Evolutionary conservation across 192 early-diverging fungal species (phyloP), one percentile per base, ranked within the genome.

Genomic region (Diversispora eburnea): DNA sequence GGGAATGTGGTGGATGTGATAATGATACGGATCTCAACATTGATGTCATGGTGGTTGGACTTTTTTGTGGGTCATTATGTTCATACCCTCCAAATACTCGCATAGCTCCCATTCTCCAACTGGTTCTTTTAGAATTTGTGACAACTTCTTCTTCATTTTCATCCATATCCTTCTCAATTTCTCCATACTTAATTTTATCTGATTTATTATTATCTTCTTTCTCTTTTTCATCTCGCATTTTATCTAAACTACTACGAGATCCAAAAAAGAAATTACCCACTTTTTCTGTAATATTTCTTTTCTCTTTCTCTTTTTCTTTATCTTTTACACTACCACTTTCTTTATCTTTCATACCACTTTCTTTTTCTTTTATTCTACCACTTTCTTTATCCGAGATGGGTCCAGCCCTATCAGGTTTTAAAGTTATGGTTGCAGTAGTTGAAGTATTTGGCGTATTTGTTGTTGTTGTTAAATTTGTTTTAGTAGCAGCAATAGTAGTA

Each of bases 241-340:
- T 55, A 22, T 72, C 71, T 42, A 72, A 47, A 61, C 71, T 72
- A 41, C 39, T 72, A 13, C 71, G 56, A 45, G 71, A 55, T 62
- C 71, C 46, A 51, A 72, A 72, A 17, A 72, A 41, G 46, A 72
- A 59, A 33, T 49, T 59, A 9, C 60, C 60, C 33, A 72, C 71
- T 48, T 62, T 72, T 62, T 72, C 71, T 13, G 71, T 72, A 61
- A 72, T 59, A 20, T 72, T 72, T 8, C 71, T 72, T 60, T 72
- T 72, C 22, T 71, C 69, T 22, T 69, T 69, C 5, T 71, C 69
- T 71, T 71, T 71, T 17, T 58, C 69, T 42, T 43, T 41, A 9
- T 33, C 25, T 7, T 41, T 67, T 15, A 43, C 55, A 22, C 43
- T 71, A 45, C 52, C 55, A 56, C 9, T 41, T 45, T 71, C 69